Evolutionary conservation across 495 filamentous ascomycete genomes (phyloP).

Genomic region (Penicillium ucsense): DNA sequence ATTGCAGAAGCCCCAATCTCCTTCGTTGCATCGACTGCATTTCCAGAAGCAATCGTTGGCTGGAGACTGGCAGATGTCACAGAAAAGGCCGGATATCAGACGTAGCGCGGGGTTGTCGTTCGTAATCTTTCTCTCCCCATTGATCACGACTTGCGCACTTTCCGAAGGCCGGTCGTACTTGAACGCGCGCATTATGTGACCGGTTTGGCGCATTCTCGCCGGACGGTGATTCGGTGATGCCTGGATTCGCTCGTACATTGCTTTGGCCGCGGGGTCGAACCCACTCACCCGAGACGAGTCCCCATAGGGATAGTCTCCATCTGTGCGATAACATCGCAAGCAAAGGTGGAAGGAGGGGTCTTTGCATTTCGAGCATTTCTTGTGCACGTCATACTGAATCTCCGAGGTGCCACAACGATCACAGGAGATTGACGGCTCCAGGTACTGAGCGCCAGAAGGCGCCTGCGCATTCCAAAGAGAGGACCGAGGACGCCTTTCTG

Average conservation of each 20-base stretch:
- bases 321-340: slow-evolving; percentile 61
- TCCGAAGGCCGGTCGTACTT: slow-evolving; percentile 52
- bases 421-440: slow-evolving; percentile 66
- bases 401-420: slow-evolving; percentile 51
- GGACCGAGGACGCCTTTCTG: slow-evolving; percentile 23
- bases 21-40: slow-evolving; percentile 74
- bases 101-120: slow-evolving; percentile 54
- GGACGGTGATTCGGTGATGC: slow-evolving; percentile 35
- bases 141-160: slow-evolving; percentile 13
- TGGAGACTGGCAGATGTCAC: slow-evolving; percentile 58
- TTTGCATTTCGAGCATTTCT: slow-evolving; percentile 60
- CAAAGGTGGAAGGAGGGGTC: slow-evolving; percentile 69
- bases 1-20: slow-evolving; percentile 87
- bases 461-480: slow-evolving; percentile 23
- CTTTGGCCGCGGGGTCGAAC: slow-evolving; percentile 55
- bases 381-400: slow-evolving; percentile 76
- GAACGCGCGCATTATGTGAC: slow-evolving; percentile 58
- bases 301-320: slow-evolving; percentile 68
- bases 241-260: slow-evolving; percentile 40
- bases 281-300: slow-evolving; percentile 35
- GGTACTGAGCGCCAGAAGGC: slow-evolving; percentile 38
- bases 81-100: slow-evolving; percentile 76
- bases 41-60: slow-evolving; percentile 77
- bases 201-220: slow-evolving; percentile 31
- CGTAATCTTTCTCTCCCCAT: slow-evolving; percentile 34